Base-by-base conservation (phyloP, 1,284 basidiomycete genomes). In the Boletus subluridellus region DNA sequence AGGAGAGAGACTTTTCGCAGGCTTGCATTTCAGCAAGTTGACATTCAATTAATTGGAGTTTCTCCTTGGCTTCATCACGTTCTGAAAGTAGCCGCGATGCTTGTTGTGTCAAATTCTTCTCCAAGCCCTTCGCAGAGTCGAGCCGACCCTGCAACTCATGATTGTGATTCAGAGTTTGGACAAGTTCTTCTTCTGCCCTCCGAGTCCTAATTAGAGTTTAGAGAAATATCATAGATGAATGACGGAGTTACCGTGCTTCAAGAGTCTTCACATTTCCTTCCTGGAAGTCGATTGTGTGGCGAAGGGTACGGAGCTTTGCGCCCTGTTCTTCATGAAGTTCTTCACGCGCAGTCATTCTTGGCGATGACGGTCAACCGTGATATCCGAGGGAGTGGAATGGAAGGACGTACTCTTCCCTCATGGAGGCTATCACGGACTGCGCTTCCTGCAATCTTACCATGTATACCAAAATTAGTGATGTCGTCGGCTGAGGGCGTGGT, bases 331-430 rank as follows among this genome's bases (percentile, higher is more conserved):
- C 55, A 52, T 52, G 49, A 34, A 69, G 52, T 49, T 62, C 64
- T 45, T 74, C 62, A n/a, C 45, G 55, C 48, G 60, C 58, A 51
- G 55, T 50, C 52, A 70, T 67, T 55, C 70, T 71, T 54, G 34
- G 51, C 4, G 30, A 55, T 51, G 46, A 45, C n/a, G n/a, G 52
- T 66, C 38, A 70, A 39, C 28, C 17, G 37, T 62, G 54, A 63
- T 51, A 49, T 52, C 50, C 42, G 32, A 57, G 35, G 47, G 39
- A 50, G n/a, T 57, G 54, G 60, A 63, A 67, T 63, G 60, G 62
- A 69, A 69, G 57, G 46, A 42, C 60, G 1, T 52, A 72, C 70
- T 73, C 66, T 60, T 72, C 72, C 59, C 32, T 72, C 72, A 73
- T 66, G 39, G 72, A 72, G 30, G 56, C 38, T 50, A 69, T 61